Conservation (phyloP, 179 eudicot species). For the Beta corolliflora region DNA sequence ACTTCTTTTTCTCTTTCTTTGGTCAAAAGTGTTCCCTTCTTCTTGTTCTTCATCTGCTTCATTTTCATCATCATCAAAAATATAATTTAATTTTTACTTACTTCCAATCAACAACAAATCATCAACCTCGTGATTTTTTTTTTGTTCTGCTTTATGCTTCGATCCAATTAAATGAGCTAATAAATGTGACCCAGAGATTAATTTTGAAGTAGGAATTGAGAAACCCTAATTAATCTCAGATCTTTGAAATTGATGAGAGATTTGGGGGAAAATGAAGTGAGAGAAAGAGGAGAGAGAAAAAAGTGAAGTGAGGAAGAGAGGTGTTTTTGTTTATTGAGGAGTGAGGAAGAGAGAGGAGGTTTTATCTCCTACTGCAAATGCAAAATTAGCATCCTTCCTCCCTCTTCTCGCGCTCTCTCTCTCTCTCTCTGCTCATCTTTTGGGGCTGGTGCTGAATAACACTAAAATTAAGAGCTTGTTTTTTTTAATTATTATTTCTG, state of each 20-base stretch:
- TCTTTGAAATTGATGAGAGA: not conserved
- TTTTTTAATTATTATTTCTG: not conserved
- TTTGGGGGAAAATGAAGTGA: slow-evolving; percentile 18
- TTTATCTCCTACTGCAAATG: too few species aligned
- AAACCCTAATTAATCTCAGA: slow-evolving; percentile 17
- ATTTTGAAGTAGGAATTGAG: not conserved
- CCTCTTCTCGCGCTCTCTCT: too few species aligned
- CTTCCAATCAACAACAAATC: slow-evolving; percentile 8
- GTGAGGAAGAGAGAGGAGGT: not conserved
- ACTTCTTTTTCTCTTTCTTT: slow-evolving; percentile 23
- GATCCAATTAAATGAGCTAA: not conserved
- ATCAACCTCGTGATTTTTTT: not conserved
- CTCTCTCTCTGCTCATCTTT: slow-evolving; percentile 18
- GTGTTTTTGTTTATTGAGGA: slow-evolving; percentile 10
- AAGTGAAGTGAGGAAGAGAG: slow-evolving; percentile 7
- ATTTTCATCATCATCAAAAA: not conserved
- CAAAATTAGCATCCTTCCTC: too few species aligned
- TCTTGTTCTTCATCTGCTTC: slow-evolving; percentile 8
- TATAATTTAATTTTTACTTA: too few species aligned
- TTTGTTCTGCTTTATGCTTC: not conserved
- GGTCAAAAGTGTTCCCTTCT: slow-evolving; percentile 34
- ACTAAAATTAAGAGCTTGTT: not conserved
- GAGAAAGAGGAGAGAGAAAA: not conserved
- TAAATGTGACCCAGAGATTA: not conserved
- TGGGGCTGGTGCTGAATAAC: slow-evolving; percentile 21